These are phyloP conservation scores for Apodospora peruviana DNA, from an alignment of 495 filamentous ascomycete genomes.

Conservation along the genomic window DNA sequence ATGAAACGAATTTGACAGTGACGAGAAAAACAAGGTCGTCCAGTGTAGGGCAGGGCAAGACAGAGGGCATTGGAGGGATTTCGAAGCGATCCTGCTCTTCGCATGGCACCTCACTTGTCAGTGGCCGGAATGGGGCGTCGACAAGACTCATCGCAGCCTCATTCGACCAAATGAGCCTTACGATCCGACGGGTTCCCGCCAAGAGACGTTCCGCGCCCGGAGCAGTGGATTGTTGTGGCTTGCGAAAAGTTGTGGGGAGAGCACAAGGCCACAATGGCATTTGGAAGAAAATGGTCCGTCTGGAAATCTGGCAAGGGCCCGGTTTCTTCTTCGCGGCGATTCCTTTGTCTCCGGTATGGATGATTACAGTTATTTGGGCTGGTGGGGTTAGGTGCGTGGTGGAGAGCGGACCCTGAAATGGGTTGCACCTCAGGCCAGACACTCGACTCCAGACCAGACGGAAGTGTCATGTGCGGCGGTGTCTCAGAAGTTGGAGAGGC, in stretches of 20 bases:
- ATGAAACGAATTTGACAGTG: background rate
- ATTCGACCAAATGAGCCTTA: conserved; percentile 12
- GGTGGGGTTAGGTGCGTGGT: no score
- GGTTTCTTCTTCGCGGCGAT: background rate
- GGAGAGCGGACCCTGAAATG: no score
- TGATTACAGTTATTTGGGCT: no score
- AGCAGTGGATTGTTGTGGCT: background rate
- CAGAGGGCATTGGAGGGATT: conserved; percentile 6
- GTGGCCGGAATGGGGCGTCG: conserved; percentile 2
- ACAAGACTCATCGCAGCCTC: conserved; percentile 7
- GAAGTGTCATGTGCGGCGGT: background rate
- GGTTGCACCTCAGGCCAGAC: no score
- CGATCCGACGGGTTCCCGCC: conserved; percentile 1
- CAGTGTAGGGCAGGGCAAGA: conserved; percentile 1
- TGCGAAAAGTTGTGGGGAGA: background rate
- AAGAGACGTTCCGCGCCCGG: background rate
- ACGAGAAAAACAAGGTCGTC: conserved; percentile 4
- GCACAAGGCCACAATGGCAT: background rate
- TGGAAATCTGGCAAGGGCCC: background rate
- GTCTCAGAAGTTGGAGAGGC: conserved; percentile 20
- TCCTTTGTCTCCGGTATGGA: no score
- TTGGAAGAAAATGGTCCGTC: background rate
- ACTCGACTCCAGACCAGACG: no score
- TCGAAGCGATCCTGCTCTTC: conserved; percentile 4
- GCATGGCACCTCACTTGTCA: conserved; percentile 2